Conservation (phyloP, 2,329 filamentous ascomycete species). For the Corynespora cassiicola region DNA sequence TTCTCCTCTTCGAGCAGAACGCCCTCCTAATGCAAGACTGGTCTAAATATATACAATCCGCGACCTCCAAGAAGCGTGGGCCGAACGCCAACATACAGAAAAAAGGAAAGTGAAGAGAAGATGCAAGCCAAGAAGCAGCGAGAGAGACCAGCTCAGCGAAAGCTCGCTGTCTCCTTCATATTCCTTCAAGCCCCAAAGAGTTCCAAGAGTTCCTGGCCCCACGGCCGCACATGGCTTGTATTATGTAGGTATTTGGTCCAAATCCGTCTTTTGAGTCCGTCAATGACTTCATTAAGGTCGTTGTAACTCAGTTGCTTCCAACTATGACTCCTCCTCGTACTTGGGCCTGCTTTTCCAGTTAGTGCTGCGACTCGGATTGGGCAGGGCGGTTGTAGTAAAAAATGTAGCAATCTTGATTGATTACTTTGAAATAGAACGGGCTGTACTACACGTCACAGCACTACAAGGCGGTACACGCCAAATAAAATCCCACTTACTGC, state of each 20-base stretch:
- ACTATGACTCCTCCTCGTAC: not conserved
- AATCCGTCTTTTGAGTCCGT: constrained; percentile 2
- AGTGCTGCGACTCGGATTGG: no score
- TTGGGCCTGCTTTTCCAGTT: no score
- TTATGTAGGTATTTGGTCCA: constrained; percentile 11
- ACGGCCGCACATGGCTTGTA: constrained; percentile 9
- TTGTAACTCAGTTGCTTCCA: constrained; percentile 6
- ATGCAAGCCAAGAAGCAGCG: constrained; percentile 12
- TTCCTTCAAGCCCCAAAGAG: constrained; percentile 2
- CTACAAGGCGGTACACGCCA: no score
- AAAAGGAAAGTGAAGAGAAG: constrained; percentile 9
- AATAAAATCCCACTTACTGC: no score
- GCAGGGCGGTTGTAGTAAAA: no score
- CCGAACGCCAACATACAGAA: constrained; percentile 24
- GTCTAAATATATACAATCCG: constrained; percentile 41
- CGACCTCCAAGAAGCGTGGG: constrained; percentile 10
- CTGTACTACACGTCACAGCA: not conserved
- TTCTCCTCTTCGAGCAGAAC: constrained; percentile 21
- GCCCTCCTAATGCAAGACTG: constrained; percentile 36
- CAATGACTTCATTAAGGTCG: constrained; percentile 18
- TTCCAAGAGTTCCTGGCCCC: not conserved
- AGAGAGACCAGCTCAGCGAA: constrained; percentile 26
- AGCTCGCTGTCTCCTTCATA: constrained; percentile 12
- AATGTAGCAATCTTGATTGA: no score
- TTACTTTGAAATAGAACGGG: no score